Base-by-base conservation (phyloP, 495 filamentous ascomycete genomes). In the Penicillium argentinense region DNA sequence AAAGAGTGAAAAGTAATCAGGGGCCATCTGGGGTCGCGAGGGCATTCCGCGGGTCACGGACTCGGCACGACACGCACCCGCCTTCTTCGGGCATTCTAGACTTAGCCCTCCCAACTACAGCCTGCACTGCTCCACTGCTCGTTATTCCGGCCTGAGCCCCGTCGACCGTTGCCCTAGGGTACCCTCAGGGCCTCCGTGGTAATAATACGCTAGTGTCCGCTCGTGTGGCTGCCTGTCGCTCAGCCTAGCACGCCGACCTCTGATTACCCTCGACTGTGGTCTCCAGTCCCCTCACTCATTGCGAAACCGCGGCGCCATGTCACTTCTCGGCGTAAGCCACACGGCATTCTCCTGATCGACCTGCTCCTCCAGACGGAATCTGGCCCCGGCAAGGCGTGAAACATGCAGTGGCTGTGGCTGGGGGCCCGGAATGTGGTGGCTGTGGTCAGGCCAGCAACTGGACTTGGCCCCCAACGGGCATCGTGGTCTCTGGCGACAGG, bases 291-390 rank as follows among this genome's bases (percentile, higher is more conserved):
- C n/a, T 29, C 27, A 41, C 27, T 47, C n/a, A 41, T 47, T 47
- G 19, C 37, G 45, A 47, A 47, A 47, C 45, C 45, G 45, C 37
- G 27, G 45, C 23, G 26, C n/a, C 45, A n/a, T 39, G 37, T 39
- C 23, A 36, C 14, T 11, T 26, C 11, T 26, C 5, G 25, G 18
- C 33, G 2, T 12, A 9, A 36, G 33, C 33, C 33, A 36, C 33
- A 36, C 33, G 16, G 6, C 9, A 21, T 21, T 12, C 5, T 16
- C 6, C n/a, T 17, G 33, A 36, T 18, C 17, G 9, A 3, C 12
- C 11, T 5, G 16, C 33, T 36, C 33, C 16, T 36, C 17, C 11
- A 9, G 33, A 36, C 8, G 33, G 16, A 36, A 36, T 36, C 17
- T 16, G 29, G 12, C 7, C 30, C 9, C 5, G 5, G 30, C n/a